phyloP scores from a whole-genome alignment of 208 protist genomes.

The Leishmania lainsoni region DNA sequence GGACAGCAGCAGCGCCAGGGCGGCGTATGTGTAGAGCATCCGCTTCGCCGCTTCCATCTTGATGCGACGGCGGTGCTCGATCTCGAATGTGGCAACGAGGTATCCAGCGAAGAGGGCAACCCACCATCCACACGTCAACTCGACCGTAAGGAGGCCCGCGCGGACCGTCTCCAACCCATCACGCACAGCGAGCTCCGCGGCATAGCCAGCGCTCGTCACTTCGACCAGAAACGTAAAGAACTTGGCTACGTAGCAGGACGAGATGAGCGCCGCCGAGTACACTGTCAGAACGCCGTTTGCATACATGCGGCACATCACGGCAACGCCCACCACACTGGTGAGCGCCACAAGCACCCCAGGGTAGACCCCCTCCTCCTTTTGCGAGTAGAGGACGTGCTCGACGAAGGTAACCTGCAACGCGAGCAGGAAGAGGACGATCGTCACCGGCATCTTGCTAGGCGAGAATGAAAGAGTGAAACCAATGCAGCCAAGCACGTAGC shows the following conservation, averaged over 20 bases:
- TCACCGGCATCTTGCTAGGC: constrained; percentile 45
- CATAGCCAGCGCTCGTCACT: constrained; percentile 75
- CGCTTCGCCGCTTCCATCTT: constrained; percentile 31
- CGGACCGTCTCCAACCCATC: constrained; percentile 12
- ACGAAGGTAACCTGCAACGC: constrained; percentile 74
- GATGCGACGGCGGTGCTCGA: constrained; percentile 46
- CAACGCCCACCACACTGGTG: constrained; percentile 68
- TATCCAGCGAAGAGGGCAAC: constrained; percentile 51
- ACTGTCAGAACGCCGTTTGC: constrained; percentile 59
- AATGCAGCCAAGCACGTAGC: constrained; percentile 83
- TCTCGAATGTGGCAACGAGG: constrained; percentile 57
- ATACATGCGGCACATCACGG: constrained; percentile 60
- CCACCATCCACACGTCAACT: constrained; percentile 63
- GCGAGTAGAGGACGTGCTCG: constrained; percentile 87
- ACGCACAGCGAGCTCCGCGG: constrained; percentile 32
- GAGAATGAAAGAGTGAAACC: constrained; percentile 77
- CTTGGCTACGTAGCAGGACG: constrained; percentile 80
- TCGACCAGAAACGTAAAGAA: constrained; percentile 77
- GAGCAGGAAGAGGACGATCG: constrained; percentile 67
- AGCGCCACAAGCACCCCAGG: constrained; percentile 67
- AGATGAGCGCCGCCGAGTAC: constrained; percentile 53
- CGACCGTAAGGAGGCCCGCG: constrained; percentile 16
- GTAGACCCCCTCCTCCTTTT: constrained; percentile 81
- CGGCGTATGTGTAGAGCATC: constrained; percentile 41
- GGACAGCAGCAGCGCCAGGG: constrained; percentile 36